Base-by-base conservation (phyloP, 1,139 yeast species). In the Blastobotrys aristatus region DNA sequence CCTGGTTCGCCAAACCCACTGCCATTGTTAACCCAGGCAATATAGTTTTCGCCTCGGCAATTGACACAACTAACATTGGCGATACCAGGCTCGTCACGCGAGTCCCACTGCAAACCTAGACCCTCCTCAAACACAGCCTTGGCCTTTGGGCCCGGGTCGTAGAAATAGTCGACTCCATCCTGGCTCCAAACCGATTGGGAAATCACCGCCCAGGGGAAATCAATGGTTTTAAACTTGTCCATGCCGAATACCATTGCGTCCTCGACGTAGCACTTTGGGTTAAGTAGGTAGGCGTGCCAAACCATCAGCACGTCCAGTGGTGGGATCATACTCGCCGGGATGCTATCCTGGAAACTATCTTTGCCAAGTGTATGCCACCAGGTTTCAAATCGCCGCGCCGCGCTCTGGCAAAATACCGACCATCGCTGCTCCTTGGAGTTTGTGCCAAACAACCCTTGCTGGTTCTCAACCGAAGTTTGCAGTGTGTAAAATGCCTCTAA, bases 251-350 rank as follows among this genome's bases (percentile, higher is more conserved):
- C 39, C 11, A 56, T 47, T 32, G 65, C 62, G 24, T 62, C 63
- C 40, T 69, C 72, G 49, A 67, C 63, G 46, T 56, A 64, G 0
- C 65, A 52, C 24, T 55, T 53, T 1, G 71, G 70, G 41, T 64
- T 65, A 46, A 67, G 54, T 52, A 65, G 49, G 46, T 64, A 64
- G 3, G 70, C 52, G 53, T 72, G 74, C 75, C 75, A 72, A 1
- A 71, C 70, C 68, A 71, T 61, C 8, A 71, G 46, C 4, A 71
- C 65, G 50, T 71, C 75, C 38, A 70, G 53, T 1, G 72, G 72
- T 1, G 73, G 73, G 27, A 67, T 44, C 53, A 34, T 18, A 35
- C 46, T 13, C 2, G 4, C 17, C 2, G 10, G 20, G 11, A 40
- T 30, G 16, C 21, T 16, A 16, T 29, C 34, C n/a, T 16, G 26